Evolutionary conservation across 2,329 filamentous ascomycete genomes (phyloP).

Genomic region (Sarocladium kiliense): DNA sequence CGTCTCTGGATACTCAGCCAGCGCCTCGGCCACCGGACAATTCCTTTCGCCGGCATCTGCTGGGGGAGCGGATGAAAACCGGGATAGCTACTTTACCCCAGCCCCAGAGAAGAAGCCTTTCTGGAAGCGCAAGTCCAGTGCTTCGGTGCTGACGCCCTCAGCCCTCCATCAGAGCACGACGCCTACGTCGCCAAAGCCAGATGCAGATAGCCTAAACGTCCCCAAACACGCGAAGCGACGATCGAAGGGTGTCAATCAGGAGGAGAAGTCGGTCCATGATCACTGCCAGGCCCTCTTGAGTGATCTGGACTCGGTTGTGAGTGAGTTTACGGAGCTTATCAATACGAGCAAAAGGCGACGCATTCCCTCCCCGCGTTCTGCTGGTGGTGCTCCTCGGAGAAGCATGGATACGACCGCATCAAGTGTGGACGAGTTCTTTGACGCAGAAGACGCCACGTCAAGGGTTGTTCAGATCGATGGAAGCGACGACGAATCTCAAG

Average conservation of each 20-base stretch:
- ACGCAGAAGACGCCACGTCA: conserved; percentile 65
- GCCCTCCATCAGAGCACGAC: conserved; percentile 32
- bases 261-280: conserved; percentile 68
- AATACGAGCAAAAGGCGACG: conserved; percentile 75
- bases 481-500: conserved; percentile 61
- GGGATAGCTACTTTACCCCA: conserved; percentile 49
- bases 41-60: conserved; percentile 38
- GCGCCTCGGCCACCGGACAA: conserved; percentile 16
- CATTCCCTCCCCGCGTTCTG: conserved; percentile 46
- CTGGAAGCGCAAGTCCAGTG: conserved; percentile 84
- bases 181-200: conserved; percentile 22
- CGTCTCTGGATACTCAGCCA: background rate
- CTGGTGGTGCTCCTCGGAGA: conserved; percentile 39
- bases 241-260: conserved; percentile 30
- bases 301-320: conserved; percentile 78
- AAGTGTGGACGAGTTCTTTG: conserved; percentile 87
- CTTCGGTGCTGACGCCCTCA: conserved; percentile 35
- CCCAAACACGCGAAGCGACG: conserved; percentile 29
- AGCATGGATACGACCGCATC: conserved; percentile 72
- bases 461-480: conserved; percentile 65
- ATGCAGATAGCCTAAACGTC: conserved; percentile 20
- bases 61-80: conserved; percentile 39
- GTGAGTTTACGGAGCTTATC: conserved; percentile 75
- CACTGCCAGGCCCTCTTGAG: conserved; percentile 78
- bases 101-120: conserved; percentile 65